Evolutionary conservation across 2,329 filamentous ascomycete species (phyloP), one percentile per base, ranked within the genome.

Genomic region (Pseudocercospora fijiensis): DNA sequence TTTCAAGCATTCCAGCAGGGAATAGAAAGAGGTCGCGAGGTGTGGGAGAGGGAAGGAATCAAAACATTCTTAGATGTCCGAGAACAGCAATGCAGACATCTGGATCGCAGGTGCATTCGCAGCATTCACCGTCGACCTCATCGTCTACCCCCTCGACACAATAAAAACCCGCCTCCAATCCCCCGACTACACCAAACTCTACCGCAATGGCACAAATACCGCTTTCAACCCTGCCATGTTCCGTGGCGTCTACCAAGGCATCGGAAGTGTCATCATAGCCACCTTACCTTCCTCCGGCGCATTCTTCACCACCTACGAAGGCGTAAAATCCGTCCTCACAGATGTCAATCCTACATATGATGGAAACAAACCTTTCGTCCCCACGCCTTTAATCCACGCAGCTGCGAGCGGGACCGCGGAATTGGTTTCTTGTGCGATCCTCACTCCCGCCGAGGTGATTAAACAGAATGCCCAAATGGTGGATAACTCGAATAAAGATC

Each of bases 401-500:
- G 77, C 85, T 2, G 89, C 92, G 11, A 96, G 91, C 1, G 88
- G 87, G 1, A 78, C 86, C 16, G 93, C 89, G 1, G 93, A 97
- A 77, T 85, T 92, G 69, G 90, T 92, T 2, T 93, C 91, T 4
- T 96, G 93, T 74, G 83, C 92, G 20, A 90, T 96, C 65, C 85
- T 96, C 37, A 94, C 92, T 0, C 93, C 92, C 0, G 91, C 92
- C 13, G 92, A 96, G 76, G 91, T 96, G 7, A 86, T 96, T 67
- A 96, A 97, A 79, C 92, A 96, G 75, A 96, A 96, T 76, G 92
- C 93, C 0, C 92, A 96, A 76, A 92, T 96, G 84, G 81, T 95
- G 0, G 81, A 81, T 71, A 72, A 67, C 22, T 69, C 64, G 16
- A 80, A 76, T 76, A 51, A 62, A 68, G 57, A 65, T 49, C 58